Evolutionary conservation across 148 eudicot genomes (phyloP), one percentile per base, ranked within the genome.

Genomic region (Rhododendron vialii): DNA sequence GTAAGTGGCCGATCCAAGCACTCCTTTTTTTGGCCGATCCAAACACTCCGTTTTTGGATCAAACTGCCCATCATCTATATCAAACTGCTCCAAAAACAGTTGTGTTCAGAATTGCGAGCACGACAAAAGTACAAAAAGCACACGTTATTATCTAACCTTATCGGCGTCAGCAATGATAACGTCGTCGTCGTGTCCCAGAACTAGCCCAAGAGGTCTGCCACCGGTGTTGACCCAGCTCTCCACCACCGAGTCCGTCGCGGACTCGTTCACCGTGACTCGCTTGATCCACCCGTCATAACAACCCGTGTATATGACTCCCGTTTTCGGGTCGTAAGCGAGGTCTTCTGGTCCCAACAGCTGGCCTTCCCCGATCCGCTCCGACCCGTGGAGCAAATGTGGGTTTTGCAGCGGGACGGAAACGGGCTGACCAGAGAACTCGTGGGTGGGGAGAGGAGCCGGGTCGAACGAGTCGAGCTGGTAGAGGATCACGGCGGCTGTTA

Each of bases 251-350:
- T 88, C 89, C 14, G 82, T 83, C 28, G 80, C 88, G 0, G 90
- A 86, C 10, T 85, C 89, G 30, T 76, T 83, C 57, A 88, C 67
- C 18, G 11, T 67, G 57, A 95, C 91, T 84, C 94, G 89, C 86
- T 91, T 94, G 17, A 95, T 47, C 98, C 95, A 95, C 86, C 98
- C 98, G 82, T 95, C 97, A 20, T 1, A 80, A 80, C 95, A 90
- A 8, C 94, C 92, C 7, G 95, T 89, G 78, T 94, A 95, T 2
- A 95, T 76, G 22, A 90, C 18, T 20, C 88, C 84, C 0, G 85
- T 86, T 6, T 80, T 78, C 5, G 90, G 89, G 77, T 95, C 95
- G 50, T 80, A 95, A 5, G 90, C 91, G 1, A 63, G 69, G 69
- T 63, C 69, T 63, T 63, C 26, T 28, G 69, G 69, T n/a, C 69